Evolutionary conservation across 306 rosid genomes (phyloP).

Genomic region (Prunus salicina): DNA sequence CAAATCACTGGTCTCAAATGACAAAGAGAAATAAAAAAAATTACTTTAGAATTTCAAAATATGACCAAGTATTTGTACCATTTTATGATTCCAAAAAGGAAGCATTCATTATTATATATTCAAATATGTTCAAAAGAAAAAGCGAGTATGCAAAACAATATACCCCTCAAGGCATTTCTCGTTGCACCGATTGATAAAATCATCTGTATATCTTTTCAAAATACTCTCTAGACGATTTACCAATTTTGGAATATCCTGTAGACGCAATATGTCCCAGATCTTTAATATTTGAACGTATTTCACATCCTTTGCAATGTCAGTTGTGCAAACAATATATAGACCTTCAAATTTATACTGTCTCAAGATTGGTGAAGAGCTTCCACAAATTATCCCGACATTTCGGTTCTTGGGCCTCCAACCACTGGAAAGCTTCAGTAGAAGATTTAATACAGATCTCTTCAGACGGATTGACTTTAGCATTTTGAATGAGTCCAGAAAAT

Average conservation of each 20-base stretch:
- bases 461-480: slow-evolving; percentile 26
- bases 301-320: slow-evolving; percentile 50
- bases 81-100: neutral
- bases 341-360: slow-evolving; percentile 57
- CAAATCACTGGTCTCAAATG: slow-evolving; percentile 35
- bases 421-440: slow-evolving; percentile 50
- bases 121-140: neutral
- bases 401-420: slow-evolving; percentile 74
- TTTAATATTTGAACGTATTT: slow-evolving; percentile 50
- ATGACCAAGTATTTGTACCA: neutral
- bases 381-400: slow-evolving; percentile 32
- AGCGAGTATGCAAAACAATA: slow-evolving; percentile 8
- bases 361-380: slow-evolving; percentile 45
- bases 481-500: slow-evolving; percentile 65
- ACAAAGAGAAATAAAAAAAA: neutral
- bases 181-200: slow-evolving; percentile 48
- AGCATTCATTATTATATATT: neutral
- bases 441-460: slow-evolving; percentile 49
- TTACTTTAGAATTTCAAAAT: neutral
- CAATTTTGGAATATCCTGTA: slow-evolving; percentile 55
- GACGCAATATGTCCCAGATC: slow-evolving; percentile 67
- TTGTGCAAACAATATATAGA: slow-evolving; percentile 49
- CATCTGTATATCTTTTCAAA: slow-evolving; percentile 51
- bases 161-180: slow-evolving; percentile 58
- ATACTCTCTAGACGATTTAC: slow-evolving; percentile 53